Conservation (phyloP, 768 basidiomycete genomes). For the Dentipellis sp. region DNA sequence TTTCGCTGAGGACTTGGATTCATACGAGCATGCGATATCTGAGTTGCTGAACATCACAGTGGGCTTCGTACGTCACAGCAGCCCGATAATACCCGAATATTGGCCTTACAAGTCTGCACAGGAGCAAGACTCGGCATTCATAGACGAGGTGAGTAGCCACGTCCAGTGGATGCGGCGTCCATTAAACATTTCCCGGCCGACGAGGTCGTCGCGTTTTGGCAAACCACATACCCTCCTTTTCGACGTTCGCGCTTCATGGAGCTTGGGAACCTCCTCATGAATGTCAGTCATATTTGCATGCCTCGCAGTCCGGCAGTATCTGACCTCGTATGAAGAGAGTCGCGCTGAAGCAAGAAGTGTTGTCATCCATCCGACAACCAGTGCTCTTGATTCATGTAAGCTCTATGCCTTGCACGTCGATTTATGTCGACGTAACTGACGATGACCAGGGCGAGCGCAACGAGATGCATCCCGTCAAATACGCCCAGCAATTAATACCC, state of each 20-base stretch:
- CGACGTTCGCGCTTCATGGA: slow-evolving; percentile 44
- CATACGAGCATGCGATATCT: slow-evolving; percentile 55
- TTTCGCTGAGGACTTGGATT: slow-evolving; percentile 55
- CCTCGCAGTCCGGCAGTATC: neutral
- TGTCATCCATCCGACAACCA: slow-evolving; percentile 14
- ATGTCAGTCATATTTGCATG: slow-evolving; percentile 32
- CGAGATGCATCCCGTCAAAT: slow-evolving; percentile 1
- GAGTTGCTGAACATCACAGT: slow-evolving; percentile 49
- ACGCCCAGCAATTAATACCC: slow-evolving; percentile 2
- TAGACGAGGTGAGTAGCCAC: no score
- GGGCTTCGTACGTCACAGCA: slow-evolving; percentile 37
- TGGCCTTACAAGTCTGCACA: neutral
- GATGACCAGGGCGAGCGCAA: slow-evolving; percentile 5
- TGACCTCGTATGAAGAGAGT: slow-evolving; percentile 36
- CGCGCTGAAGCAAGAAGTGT: slow-evolving; percentile 36
- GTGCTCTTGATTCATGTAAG: slow-evolving; percentile 8
- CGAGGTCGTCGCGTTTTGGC: slow-evolving; percentile 63
- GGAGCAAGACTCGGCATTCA: no score
- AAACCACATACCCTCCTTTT: slow-evolving; percentile 42
- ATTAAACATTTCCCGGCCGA: neutral
- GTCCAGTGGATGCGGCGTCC: no score
- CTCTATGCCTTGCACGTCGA: neutral
- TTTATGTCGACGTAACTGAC: neutral
- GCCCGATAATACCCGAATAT: neutral
- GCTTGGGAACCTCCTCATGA: slow-evolving; percentile 45